Conservation (phyloP, 306 rosid genomes). For the Lagenaria siceraria region DNA sequence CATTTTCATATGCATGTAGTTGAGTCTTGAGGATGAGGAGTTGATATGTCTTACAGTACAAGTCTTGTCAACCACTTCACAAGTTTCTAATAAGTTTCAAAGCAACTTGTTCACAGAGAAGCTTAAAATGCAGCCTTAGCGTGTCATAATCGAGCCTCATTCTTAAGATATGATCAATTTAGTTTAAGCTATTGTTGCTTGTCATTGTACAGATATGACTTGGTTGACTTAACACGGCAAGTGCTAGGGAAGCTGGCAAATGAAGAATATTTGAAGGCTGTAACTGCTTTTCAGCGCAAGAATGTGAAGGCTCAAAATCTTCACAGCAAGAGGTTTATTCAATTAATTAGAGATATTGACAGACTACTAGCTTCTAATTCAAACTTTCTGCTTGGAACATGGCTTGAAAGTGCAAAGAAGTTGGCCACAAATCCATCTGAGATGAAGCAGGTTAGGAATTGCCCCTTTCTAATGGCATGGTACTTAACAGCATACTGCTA, state of each 20-base stretch:
- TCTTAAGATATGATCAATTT: background rate
- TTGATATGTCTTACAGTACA: background rate
- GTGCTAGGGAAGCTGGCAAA: conserved; percentile 79
- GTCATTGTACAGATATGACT: conserved; percentile 60
- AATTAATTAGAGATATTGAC: conserved; percentile 71
- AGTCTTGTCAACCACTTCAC: background rate
- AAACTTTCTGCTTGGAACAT: conserved; percentile 80
- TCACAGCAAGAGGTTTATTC: conserved; percentile 50
- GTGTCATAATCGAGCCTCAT: background rate
- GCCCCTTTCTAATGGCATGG: background rate
- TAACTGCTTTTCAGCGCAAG: conserved; percentile 43
- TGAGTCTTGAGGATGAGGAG: background rate
- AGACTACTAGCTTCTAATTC: conserved; percentile 66
- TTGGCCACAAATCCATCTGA: conserved; percentile 49
- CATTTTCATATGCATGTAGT: background rate
- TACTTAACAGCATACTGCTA: background rate
- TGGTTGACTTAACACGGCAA: conserved; percentile 88
- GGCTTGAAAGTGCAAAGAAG: conserved; percentile 84
- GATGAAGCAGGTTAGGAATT: conserved; percentile 45
- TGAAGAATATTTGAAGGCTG: conserved; percentile 47
- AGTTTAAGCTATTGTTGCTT: background rate
- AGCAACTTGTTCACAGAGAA: background rate
- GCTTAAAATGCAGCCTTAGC: background rate
- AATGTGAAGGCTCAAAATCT: conserved; percentile 36
- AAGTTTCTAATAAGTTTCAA: background rate